Evolutionary conservation across 495 filamentous ascomycete species (phyloP), one percentile per base, ranked within the genome.

Genomic region (Massariosphaeria phaeospora): DNA sequence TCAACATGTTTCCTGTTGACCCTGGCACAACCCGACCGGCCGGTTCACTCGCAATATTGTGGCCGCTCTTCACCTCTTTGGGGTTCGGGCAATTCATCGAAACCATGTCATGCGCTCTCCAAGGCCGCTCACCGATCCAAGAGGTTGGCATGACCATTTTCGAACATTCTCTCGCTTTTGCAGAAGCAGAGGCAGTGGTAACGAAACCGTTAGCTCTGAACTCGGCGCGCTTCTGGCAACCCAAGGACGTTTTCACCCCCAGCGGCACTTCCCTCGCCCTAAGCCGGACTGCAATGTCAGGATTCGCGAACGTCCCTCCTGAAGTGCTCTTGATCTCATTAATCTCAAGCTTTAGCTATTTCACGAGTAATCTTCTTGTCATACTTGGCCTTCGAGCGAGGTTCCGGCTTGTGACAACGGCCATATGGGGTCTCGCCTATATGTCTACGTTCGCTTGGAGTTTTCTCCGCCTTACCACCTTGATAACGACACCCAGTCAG

Each of bases 81-180:
- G 93, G 89, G 51, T 63, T 93, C 1, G 86, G 87, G 59, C 89
- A 95, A 61, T 93, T 96, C 62, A 68, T 94, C 23, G 93, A 97
- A 65, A 89, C 85, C 0, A 73, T 97, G 18, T 81, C 84, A 5
- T 91, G 88, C 67, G 86, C 91, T 3, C 74, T 97, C n/a, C 89
- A 95, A 59, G 90, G 91, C n/a, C 79, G 85, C 10, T 75, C 77
- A 2, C 76, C 85, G 5, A 79, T 84, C 53, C 83, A 89, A 0
- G 93, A 97, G 70, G 93, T 89, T 0, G 89, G 91, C 5, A 96
- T 97, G 88, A 95, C 91, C 0, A 79, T 97, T 17, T 93, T 98
- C 65, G 93, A 98, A 61, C 89, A 96, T 65, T 97, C 93, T 0
- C 73, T 98, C 12, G 93, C 93, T 0, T 98, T 97, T 69, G 89